These are phyloP conservation scores for Pleurotus citrinopileatus DNA, from an alignment of 768 basidiomycete species.

Conservation along the genomic window DNA sequence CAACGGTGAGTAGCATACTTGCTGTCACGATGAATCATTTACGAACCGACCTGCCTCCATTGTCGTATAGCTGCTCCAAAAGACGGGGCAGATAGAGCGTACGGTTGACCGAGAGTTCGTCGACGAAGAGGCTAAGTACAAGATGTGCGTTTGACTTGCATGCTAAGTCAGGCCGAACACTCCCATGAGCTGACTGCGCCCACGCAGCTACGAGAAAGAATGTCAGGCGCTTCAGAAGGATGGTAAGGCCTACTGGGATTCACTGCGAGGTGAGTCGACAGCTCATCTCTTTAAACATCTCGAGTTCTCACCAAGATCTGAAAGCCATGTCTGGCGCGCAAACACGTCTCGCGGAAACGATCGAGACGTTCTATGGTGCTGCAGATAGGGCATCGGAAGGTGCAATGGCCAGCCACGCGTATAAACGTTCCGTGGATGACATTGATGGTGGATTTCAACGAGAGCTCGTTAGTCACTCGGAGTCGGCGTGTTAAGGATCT, in stretches of 20 bases:
- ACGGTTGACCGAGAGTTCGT: slow-evolving; percentile 93
- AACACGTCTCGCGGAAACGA: slow-evolving; percentile 86
- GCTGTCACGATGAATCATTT: slow-evolving; percentile 10
- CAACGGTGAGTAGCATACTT: slow-evolving; percentile 56
- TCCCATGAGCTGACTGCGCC: background rate
- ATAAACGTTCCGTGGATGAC: slow-evolving; percentile 93
- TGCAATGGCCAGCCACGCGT: slow-evolving; percentile 96
- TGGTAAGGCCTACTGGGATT: slow-evolving; percentile 90
- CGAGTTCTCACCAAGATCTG: slow-evolving; percentile 2
- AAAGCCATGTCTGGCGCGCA: slow-evolving; percentile 94
- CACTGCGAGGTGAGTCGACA: slow-evolving; percentile 71
- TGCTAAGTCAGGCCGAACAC: background rate
- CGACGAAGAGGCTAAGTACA: slow-evolving; percentile 89
- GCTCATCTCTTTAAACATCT: background rate
- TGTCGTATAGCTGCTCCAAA: slow-evolving; percentile 76
- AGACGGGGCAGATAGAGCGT: slow-evolving; percentile 96
- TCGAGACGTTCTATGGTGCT: slow-evolving; percentile 89
- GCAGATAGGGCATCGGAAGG: slow-evolving; percentile 84
- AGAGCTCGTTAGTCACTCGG: slow-evolving; percentile 68
- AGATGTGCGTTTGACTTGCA: slow-evolving; percentile 57
- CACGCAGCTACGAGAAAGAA: slow-evolving; percentile 90
- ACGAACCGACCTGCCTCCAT: slow-evolving; percentile 17
- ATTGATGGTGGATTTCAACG: slow-evolving; percentile 80
- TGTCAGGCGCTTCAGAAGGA: slow-evolving; percentile 91
- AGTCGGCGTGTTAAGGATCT: background rate